Evolutionary conservation across 305 asterid genomes (phyloP).

Genomic region (Fraxinus nigra): DNA sequence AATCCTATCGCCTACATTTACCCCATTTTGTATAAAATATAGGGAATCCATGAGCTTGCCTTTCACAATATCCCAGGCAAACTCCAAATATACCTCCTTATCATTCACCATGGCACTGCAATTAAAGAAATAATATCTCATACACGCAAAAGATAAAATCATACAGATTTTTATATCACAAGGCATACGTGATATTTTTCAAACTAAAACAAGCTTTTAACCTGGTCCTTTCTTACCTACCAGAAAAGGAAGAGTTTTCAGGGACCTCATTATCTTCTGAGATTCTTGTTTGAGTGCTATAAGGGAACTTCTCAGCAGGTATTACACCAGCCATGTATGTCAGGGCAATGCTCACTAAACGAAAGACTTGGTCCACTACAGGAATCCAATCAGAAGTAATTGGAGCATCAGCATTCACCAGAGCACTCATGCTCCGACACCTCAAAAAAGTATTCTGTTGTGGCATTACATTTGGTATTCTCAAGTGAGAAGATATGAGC

Average conservation of each 20-base stretch:
- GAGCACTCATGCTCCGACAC: conserved; percentile 55
- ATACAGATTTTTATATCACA: not conserved
- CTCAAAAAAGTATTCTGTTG: conserved; percentile 33
- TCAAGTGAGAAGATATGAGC: conserved; percentile 30
- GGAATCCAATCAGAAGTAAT: conserved; percentile 65
- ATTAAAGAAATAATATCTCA: conserved; percentile 21
- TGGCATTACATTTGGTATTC: conserved; percentile 30
- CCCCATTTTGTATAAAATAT: conserved; percentile 42
- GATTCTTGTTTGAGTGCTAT: conserved; percentile 30
- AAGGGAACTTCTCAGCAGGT: conserved; percentile 43
- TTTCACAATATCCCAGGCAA: conserved; percentile 79
- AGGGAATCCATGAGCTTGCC: conserved; percentile 71
- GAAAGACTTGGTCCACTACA: conserved; percentile 70
- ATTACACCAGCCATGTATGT: conserved; percentile 80
- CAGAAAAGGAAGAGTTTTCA: conserved; percentile 55
- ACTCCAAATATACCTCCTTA: conserved; percentile 46
- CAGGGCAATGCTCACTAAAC: conserved; percentile 71
- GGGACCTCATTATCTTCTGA: conserved; percentile 42
- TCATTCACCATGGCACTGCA: conserved; percentile 51
- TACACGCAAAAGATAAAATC: conserved; percentile 1
- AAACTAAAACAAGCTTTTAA: conserved; percentile 30
- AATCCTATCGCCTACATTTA: conserved; percentile 34
- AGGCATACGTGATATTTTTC: conserved; percentile 18
- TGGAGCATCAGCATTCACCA: conserved; percentile 56
- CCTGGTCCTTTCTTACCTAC: conserved; percentile 92